These are phyloP conservation scores for Sungouiella blattae DNA, from an alignment of 805 yeast genomes.

Conservation along the genomic window DNA sequence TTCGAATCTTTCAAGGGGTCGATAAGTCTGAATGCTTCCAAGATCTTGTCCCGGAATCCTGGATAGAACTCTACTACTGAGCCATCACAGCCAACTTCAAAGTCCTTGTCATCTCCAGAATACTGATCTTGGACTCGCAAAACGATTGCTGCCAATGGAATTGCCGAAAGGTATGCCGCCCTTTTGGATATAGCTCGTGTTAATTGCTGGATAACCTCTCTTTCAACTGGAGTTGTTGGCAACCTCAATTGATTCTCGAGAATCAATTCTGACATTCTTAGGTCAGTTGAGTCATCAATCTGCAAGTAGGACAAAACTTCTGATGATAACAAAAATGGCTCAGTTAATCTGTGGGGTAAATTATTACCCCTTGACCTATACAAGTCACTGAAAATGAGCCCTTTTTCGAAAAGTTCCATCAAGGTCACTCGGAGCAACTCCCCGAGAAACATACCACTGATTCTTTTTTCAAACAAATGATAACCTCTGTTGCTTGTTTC, in stretches of 20 bases:
- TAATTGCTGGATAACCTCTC: conserved; percentile 65
- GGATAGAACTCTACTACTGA: conserved; percentile 93
- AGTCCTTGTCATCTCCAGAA: conserved; percentile 49
- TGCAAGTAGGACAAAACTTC: conserved; percentile 85
- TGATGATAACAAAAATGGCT: conserved; percentile 75
- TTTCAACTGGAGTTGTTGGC: conserved; percentile 68
- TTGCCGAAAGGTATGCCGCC: conserved; percentile 86
- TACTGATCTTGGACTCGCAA: conserved; percentile 62
- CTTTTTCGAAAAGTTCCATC: conserved; percentile 60
- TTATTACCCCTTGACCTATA: conserved; percentile 35
- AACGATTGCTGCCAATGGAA: conserved; percentile 85
- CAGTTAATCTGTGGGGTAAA: conserved; percentile 61
- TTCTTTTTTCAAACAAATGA: conserved; percentile 91
- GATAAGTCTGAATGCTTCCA: conserved; percentile 70
- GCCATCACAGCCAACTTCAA: conserved; percentile 95
- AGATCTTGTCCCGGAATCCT: conserved; percentile 73
- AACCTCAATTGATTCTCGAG: conserved; percentile 64
- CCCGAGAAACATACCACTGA: conserved; percentile 90
- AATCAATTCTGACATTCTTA: conserved; percentile 67
- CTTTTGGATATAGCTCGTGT: conserved; percentile 81
- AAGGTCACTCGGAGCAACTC: conserved; percentile 77
- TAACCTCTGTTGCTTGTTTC: conserved; percentile 78
- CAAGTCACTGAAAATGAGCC: conserved; percentile 57
- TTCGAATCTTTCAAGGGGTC: conserved; percentile 73
- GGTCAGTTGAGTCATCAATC: conserved; percentile 73